Conservation (phyloP, 192 early-diverging fungal species). For the Coemansia sp. region DNA sequence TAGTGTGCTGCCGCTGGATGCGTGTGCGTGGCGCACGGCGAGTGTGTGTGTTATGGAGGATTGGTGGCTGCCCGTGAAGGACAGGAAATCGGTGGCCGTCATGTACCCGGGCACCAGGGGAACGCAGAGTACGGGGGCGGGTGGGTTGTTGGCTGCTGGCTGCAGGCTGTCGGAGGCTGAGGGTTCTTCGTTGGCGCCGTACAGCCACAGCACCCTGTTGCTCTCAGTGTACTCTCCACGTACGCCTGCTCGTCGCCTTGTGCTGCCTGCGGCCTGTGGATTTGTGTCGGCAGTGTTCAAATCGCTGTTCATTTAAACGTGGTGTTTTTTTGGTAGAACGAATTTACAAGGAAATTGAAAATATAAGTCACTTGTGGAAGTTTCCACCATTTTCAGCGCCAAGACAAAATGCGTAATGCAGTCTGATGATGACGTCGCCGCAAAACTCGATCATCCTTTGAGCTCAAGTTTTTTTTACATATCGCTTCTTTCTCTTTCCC, state of each 20-base stretch:
- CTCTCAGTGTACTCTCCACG: too few species aligned
- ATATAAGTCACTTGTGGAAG: too few species aligned
- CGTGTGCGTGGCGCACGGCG: constrained; percentile 66
- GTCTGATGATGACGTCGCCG: too few species aligned
- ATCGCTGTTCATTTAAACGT: too few species aligned
- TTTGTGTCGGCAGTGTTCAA: too few species aligned
- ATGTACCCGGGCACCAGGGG: constrained; percentile 88
- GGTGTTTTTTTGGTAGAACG: too few species aligned
- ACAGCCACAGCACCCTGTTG: not conserved
- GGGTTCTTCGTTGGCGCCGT: not conserved
- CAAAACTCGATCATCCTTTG: not conserved
- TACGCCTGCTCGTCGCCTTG: too few species aligned
- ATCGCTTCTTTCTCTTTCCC: not conserved
- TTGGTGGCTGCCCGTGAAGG: constrained; percentile 71
- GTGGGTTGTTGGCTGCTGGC: not conserved
- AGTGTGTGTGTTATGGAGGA: constrained; percentile 74
- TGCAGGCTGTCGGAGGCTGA: not conserved
- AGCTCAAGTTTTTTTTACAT: not conserved
- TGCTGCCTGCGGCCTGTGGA: too few species aligned
- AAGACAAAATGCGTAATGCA: not conserved
- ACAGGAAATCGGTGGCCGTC: constrained; percentile 85
- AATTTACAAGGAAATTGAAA: too few species aligned
- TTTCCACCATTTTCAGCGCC: not conserved
- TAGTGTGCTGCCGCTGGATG: constrained; percentile 87
- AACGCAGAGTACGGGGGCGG: constrained; percentile 56